phyloP scores from a whole-genome alignment of 1,284 basidiomycete species.

The Ceratobasidium sp. region DNA sequence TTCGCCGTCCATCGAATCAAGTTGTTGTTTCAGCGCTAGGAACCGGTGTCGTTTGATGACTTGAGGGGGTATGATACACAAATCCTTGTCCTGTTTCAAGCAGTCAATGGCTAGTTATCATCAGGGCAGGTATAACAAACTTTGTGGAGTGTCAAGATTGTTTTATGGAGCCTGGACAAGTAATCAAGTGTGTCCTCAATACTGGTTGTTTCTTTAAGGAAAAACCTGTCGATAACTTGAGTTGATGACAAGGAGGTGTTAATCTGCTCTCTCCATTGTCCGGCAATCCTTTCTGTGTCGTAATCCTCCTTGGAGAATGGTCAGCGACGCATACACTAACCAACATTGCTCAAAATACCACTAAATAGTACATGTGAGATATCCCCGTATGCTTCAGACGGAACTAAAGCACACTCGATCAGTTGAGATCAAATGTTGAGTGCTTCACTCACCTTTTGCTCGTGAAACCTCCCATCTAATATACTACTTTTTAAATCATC shows the following conservation, averaged over 20 bases:
- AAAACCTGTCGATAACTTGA: slow-evolving; percentile 61
- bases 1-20: slow-evolving; percentile 49
- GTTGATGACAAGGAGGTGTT: slow-evolving; percentile 57
- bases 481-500: slow-evolving; percentile 61
- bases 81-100: slow-evolving; percentile 38
- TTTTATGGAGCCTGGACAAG: slow-evolving; percentile 50
- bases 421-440: not conserved
- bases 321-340: too few species aligned
- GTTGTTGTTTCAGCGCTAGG: slow-evolving; percentile 49
- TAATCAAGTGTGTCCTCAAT: slow-evolving; percentile 59
- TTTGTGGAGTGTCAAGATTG: slow-evolving; percentile 52
- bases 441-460: slow-evolving; percentile 57
- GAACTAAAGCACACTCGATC: slow-evolving; percentile 48
- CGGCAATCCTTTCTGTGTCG: slow-evolving; percentile 25
- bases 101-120: not conserved
- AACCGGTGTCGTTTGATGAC: slow-evolving; percentile 50
- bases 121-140: slow-evolving; percentile 44
- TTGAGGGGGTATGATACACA: slow-evolving; percentile 43
- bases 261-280: slow-evolving; percentile 54
- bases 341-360: too few species aligned
- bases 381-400: slow-evolving; percentile 58
- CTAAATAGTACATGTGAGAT: slow-evolving; percentile 58
- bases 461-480: slow-evolving; percentile 59
- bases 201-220: slow-evolving; percentile 58
- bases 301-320: slow-evolving; percentile 39